Evolutionary conservation across 306 rosid genomes (phyloP).

Genomic region (Amphicarpaea edgeworthii): DNA sequence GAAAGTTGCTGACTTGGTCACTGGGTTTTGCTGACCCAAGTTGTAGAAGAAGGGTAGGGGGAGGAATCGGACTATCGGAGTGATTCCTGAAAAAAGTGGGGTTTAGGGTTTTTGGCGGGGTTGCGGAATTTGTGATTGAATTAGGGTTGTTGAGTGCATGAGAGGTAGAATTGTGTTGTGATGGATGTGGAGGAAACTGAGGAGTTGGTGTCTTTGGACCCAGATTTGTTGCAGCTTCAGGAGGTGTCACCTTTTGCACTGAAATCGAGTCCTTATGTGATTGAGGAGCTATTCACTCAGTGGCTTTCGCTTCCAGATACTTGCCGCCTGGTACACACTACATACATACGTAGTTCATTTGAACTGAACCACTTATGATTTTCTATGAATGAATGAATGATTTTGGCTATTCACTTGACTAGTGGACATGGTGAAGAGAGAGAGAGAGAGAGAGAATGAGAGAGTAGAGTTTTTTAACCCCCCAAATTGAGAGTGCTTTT

Average conservation of each 20-base stretch:
- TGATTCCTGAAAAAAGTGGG: slow-evolving; percentile 47
- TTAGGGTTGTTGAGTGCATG: slow-evolving; percentile 53
- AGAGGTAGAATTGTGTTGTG: slow-evolving; percentile 44
- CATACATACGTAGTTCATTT: slow-evolving; percentile 33
- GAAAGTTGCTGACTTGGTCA: slow-evolving; percentile 41
- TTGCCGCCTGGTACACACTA: slow-evolving; percentile 70
- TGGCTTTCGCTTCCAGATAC: slow-evolving; percentile 91
- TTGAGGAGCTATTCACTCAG: slow-evolving; percentile 77
- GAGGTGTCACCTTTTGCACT: slow-evolving; percentile 72
- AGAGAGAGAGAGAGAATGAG: slow-evolving; percentile 8
- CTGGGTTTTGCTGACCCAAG: slow-evolving; percentile 41
- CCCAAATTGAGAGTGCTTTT: slow-evolving; percentile 27
- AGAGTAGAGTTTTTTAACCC: slow-evolving; percentile 14
- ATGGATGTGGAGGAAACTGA: slow-evolving; percentile 75
- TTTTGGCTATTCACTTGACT: slow-evolving; percentile 41
- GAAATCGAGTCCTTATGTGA: slow-evolving; percentile 65
- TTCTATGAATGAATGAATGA: slow-evolving; percentile 37
- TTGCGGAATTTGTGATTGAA: slow-evolving; percentile 39
- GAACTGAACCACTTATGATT: slow-evolving; percentile 35
- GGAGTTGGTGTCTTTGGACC: slow-evolving; percentile 63
- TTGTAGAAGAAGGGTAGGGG: slow-evolving; percentile 18
- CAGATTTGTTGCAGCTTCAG: slow-evolving; percentile 80
- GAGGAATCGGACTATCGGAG: slow-evolving; percentile 44
- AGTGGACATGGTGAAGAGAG: slow-evolving; percentile 39
- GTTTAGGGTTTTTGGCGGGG: slow-evolving; percentile 55